These are phyloP conservation scores for Dactylellina parvicollis DNA, from an alignment of 2,329 filamentous ascomycete species.

Conservation along the genomic window DNA sequence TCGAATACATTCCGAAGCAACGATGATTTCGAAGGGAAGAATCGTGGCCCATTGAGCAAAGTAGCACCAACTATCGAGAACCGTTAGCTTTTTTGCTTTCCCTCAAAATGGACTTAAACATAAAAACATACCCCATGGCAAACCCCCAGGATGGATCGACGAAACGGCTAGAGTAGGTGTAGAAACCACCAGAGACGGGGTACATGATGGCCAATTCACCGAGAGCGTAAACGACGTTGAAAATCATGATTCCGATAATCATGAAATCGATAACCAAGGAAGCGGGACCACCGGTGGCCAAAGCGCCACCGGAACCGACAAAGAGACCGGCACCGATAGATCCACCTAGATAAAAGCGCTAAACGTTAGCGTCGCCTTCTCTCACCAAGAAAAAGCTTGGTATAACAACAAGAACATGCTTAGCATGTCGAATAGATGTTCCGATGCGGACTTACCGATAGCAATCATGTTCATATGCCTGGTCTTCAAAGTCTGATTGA, in stretches of 20 bases:
- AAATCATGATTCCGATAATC: conserved; percentile 69
- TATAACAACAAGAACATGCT: conserved; percentile 71
- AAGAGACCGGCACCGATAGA: conserved; percentile 73
- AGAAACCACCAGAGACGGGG: conserved; percentile 72
- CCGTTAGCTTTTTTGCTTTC: conserved; percentile 9
- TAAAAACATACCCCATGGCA: conserved; percentile 62
- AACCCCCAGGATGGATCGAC: conserved; percentile 71
- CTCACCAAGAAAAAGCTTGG: conserved; percentile 69
- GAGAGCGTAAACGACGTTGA: conserved; percentile 70
- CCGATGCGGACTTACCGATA: conserved; percentile 70
- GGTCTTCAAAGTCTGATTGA: conserved; percentile 66
- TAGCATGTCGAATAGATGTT: too few species aligned
- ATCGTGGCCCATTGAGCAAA: conserved; percentile 66
- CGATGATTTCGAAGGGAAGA: conserved; percentile 68
- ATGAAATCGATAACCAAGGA: conserved; percentile 62
- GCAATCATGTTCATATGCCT: conserved; percentile 72
- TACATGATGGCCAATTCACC: conserved; percentile 72
- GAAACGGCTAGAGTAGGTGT: conserved; percentile 69
- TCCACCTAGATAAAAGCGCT: conserved; percentile 65
- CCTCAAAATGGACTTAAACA: neutral
- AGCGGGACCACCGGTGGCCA: conserved; percentile 63
- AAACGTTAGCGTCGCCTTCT: conserved; percentile 61
- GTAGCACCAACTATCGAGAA: conserved; percentile 64
- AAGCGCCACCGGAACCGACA: conserved; percentile 69
- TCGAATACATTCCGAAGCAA: conserved; percentile 67